These are phyloP conservation scores for Thymus quinquecostatus DNA, from an alignment of 257 asterid genomes.

Conservation along the genomic window DNA sequence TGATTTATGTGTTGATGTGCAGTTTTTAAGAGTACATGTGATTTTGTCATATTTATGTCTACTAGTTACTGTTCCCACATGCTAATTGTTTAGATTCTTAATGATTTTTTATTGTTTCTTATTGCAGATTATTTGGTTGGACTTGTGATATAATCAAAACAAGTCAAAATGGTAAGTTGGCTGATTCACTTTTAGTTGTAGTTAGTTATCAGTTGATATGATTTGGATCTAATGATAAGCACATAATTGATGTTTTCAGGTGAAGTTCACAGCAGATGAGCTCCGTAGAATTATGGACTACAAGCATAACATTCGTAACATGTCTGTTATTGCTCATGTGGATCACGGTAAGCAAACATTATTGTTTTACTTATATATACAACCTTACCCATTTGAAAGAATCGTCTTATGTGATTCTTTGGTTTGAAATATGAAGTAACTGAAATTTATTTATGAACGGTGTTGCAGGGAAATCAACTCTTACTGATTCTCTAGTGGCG, in stretches of 20 bases:
- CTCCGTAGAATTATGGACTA: constrained; percentile 62
- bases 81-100: not conserved
- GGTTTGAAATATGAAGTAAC: not conserved
- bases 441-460: not conserved
- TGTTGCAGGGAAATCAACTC: constrained; percentile 57
- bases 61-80: not conserved
- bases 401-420: not conserved
- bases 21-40: too few species aligned
- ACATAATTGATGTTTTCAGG: constrained; percentile 40
- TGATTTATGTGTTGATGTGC: too few species aligned
- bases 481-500: constrained; percentile 58
- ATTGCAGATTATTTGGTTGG: constrained; percentile 24
- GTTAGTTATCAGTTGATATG: not conserved
- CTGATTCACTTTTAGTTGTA: too few species aligned
- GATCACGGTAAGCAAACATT: constrained; percentile 50
- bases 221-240: not conserved
- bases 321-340: constrained; percentile 73
- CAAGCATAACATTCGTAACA: constrained; percentile 59
- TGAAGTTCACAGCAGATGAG: constrained; percentile 64
- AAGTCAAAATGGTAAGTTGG: constrained; percentile 28
- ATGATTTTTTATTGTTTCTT: not conserved
- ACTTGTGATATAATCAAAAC: not conserved
- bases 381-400: not conserved
- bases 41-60: not conserved
- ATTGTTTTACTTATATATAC: not conserved